Evolutionary conservation across 177 flowering plant genomes (phyloP).

Genomic region (Vitis hybrid): DNA sequence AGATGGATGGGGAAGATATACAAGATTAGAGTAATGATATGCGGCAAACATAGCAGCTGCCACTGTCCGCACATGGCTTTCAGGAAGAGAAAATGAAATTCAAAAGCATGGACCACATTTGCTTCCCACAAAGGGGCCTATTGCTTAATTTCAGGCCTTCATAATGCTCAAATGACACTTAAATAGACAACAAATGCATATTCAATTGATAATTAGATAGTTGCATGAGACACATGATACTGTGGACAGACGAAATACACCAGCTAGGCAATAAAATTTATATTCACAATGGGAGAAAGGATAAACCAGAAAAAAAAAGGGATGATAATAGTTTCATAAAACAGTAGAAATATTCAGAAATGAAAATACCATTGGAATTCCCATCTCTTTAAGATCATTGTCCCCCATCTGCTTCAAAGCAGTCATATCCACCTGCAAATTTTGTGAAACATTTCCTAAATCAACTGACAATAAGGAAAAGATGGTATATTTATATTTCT

Average conservation of each 20-base stretch:
- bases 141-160: neutral
- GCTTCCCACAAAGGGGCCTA: too few species aligned
- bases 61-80: too few species aligned
- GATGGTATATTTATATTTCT: too few species aligned
- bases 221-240: neutral
- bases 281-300: neutral
- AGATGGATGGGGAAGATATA: too few species aligned
- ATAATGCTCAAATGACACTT: neutral
- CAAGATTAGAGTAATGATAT: too few species aligned
- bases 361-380: constrained; percentile 50
- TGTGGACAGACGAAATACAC: too few species aligned
- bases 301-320: neutral
- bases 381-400: constrained; percentile 50
- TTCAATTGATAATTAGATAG: too few species aligned
- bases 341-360: neutral
- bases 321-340: neutral
- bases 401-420: constrained; percentile 53
- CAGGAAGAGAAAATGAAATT: too few species aligned
- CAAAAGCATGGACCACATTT: too few species aligned
- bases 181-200: too few species aligned
- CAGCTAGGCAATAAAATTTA: neutral
- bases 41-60: too few species aligned
- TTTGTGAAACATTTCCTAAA: constrained; percentile 1
- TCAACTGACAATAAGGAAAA: neutral
- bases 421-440: constrained; percentile 46